Evolutionary conservation across 805 yeast species (phyloP), one percentile per base, ranked within the genome.

Genomic region (Pichia gijzeniarum): DNA sequence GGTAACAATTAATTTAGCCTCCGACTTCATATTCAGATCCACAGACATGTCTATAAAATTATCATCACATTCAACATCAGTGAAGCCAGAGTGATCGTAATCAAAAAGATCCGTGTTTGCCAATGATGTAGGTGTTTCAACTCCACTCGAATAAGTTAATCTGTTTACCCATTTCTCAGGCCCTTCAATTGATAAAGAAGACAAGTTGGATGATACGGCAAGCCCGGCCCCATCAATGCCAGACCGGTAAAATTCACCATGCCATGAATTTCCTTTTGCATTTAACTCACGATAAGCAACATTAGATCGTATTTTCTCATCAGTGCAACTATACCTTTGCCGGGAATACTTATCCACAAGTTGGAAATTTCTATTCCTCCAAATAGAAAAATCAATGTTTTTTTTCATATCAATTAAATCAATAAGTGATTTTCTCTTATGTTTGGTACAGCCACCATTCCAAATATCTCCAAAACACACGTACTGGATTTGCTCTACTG

Each of bases 41-140:
- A 16, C 2, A 5, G 45, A 36, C 45, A 42, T 42, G 30, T 42
- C 45, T 27, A 42, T 36, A 12, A 38, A 30, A 12, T n/a, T 19
- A 21, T 36, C 38, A 5, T 36, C 31, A 36, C 3, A 12, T 22
- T 21, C 28, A 30, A 9, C 13, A 13, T 14, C 14, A 30, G 14
- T 30, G 5, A n/a, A 30, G 16, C 16, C 16, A 30, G 14, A 10
- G 6, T 30, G 6, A 12, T 12, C 13, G 13, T 7, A 30, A 30
- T 30, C 33, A 30, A 30, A 12, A 13, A 30, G 13, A 5, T 30
- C 33, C 14, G 14, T 14, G 5, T 30, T 30, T 5, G 6, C 14
- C 16, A 14, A 30, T 5, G 14, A 6, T 6, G 16, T 30, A 30
- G 14, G 33, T 14, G 33, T 13, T 7, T 13, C 16, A 5, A 10